A percentile compares a stretch with the other conserved stretches of the same genome.
These are phyloP conservation scores for Colletotrichum tanaceti DNA, from an alignment of 2,329 filamentous ascomycete species.

Conservation along the genomic window DNA sequence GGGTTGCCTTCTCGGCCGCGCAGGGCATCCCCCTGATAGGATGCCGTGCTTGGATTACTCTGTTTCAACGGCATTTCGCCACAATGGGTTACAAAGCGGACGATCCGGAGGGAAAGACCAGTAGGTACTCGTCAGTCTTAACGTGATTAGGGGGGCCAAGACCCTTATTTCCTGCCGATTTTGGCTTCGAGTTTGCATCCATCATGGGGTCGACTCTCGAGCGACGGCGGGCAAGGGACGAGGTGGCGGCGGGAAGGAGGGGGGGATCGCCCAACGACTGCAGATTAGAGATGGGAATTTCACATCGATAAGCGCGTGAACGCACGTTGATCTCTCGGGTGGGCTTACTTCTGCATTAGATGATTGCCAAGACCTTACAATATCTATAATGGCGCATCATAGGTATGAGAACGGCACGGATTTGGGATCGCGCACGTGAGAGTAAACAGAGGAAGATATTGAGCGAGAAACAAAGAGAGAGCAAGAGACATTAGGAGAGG, in stretches of 20 bases:
- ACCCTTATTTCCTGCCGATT: conserved; percentile 10
- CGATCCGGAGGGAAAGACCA: background rate
- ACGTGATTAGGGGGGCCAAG: background rate
- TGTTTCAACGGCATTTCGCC: conserved; percentile 22
- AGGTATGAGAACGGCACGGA: too few relatives aligned
- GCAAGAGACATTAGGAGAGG: background rate
- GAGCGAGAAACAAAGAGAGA: background rate
- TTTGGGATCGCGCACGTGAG: background rate
- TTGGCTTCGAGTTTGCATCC: conserved; percentile 15
- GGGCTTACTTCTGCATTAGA: too few relatives aligned
- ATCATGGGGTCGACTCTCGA: conserved; percentile 1
- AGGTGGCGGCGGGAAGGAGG: background rate
- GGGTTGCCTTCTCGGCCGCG: background rate
- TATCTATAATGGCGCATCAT: background rate
- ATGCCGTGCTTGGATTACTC: background rate
- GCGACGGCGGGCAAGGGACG: background rate
- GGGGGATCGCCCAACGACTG: background rate
- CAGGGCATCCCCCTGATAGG: conserved; percentile 13
- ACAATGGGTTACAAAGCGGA: background rate
- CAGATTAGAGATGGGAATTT: conserved; percentile 3
- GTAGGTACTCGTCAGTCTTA: too few relatives aligned
- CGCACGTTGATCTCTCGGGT: too few relatives aligned
- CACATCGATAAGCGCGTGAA: background rate
- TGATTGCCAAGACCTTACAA: background rate
- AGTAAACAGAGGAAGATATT: background rate